Percentiles rank a stretch among this genome's conserved stretches.
Conservation (phyloP, 495 filamentous ascomycete genomes). For the Aspergillus sclerotioniger region DNA sequence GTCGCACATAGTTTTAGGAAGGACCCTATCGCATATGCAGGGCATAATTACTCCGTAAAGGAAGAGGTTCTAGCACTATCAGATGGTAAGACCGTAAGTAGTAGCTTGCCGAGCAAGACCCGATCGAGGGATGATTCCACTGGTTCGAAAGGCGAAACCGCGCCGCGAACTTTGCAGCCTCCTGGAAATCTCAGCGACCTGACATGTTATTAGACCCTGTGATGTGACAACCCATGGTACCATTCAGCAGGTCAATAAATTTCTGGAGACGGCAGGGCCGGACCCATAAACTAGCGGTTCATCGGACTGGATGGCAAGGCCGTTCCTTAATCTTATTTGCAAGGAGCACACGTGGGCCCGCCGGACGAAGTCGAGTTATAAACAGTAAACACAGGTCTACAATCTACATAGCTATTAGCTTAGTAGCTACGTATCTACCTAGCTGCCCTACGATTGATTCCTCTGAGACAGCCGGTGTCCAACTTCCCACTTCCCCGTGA, state of each 20-base stretch:
- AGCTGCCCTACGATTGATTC: too few relatives aligned
- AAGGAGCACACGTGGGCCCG: conserved; percentile 17
- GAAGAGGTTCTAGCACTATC: too few relatives aligned
- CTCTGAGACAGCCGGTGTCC: too few relatives aligned
- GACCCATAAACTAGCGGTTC: conserved; percentile 22
- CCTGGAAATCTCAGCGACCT: neutral
- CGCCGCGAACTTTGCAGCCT: neutral
- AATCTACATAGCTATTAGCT: too few relatives aligned
- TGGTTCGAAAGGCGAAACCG: neutral
- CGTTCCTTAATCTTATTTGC: conserved; percentile 17
- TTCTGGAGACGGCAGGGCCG: conserved; percentile 12
- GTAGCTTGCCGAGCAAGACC: too few relatives aligned
- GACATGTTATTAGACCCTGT: neutral
- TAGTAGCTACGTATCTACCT: too few relatives aligned
- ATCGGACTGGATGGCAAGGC: conserved; percentile 11
- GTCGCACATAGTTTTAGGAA: too few relatives aligned
- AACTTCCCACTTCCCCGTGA: neutral
- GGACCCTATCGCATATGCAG: too few relatives aligned
- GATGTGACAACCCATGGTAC: neutral
- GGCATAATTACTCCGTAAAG: too few relatives aligned
- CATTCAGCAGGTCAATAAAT: conserved; percentile 11
- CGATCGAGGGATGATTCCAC: too few relatives aligned
- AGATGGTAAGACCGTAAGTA: too few relatives aligned
- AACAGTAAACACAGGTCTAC: neutral
- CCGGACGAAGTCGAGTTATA: neutral